phyloP scores from a whole-genome alignment of 2,329 filamentous ascomycete genomes.

The Plectosphaerella cucumerina region DNA sequence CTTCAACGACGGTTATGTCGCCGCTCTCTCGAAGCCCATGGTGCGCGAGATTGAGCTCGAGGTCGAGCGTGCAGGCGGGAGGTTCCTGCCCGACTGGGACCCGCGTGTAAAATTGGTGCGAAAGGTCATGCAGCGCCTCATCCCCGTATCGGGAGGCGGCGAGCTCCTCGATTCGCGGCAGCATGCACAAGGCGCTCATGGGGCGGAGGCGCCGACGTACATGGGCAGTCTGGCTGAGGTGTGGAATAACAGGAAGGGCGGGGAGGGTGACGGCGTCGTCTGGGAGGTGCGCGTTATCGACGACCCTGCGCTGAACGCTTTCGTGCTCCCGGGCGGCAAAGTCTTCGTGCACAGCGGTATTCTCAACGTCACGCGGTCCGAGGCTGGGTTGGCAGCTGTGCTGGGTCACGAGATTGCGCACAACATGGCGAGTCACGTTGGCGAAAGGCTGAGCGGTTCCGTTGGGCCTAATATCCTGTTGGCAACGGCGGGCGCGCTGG shows the following conservation, averaged over 20 bases:
- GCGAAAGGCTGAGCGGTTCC: slow-evolving; percentile 55
- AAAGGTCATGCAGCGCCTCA: slow-evolving; percentile 60
- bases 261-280: slow-evolving; percentile 17
- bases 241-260: neutral
- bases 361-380: slow-evolving; percentile 59
- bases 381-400: slow-evolving; percentile 69
- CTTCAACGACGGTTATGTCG: slow-evolving; percentile 51
- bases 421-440: slow-evolving; percentile 64
- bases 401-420: slow-evolving; percentile 79
- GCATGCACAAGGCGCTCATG: neutral
- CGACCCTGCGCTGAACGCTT: slow-evolving; percentile 65
- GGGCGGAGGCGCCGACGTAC: neutral
- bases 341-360: slow-evolving; percentile 78
- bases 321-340: slow-evolving; percentile 74
- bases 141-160: slow-evolving; percentile 61
- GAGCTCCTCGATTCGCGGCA: slow-evolving; percentile 26
- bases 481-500: slow-evolving; percentile 45
- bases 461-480: slow-evolving; percentile 49
- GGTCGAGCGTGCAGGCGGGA: slow-evolving; percentile 44
- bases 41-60: slow-evolving; percentile 54
- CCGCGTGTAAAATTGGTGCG: slow-evolving; percentile 52
- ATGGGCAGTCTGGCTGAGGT: neutral
- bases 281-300: slow-evolving; percentile 77
- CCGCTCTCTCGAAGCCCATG: slow-evolving; percentile 45
- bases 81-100: slow-evolving; percentile 58